Evolutionary conservation across 768 basidiomycete genomes (phyloP).

Genomic region (Sporobolomyces phaffii): DNA sequence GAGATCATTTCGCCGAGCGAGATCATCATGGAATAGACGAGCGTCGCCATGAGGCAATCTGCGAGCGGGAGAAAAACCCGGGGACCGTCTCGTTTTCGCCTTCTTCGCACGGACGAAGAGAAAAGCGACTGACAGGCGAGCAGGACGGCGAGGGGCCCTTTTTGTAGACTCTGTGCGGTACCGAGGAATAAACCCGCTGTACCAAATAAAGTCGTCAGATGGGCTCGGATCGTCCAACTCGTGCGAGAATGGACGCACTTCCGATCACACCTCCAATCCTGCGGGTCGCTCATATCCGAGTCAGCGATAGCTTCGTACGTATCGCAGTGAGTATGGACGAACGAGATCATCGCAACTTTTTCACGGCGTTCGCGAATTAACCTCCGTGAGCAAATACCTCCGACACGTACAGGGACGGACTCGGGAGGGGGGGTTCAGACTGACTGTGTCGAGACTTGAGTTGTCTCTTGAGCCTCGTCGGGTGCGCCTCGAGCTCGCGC

Average conservation of each 20-base stretch:
- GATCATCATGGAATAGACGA: slow-evolving; percentile 27
- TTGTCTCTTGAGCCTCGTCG: slow-evolving; percentile 1
- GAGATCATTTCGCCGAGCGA: slow-evolving; percentile 21
- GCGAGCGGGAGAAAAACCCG: background rate
- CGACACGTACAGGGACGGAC: background rate
- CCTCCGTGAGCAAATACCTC: background rate
- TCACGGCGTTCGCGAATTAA: background rate
- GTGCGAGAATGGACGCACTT: background rate
- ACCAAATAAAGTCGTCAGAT: background rate
- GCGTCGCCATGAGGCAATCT: slow-evolving; percentile 8
- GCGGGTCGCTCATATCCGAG: background rate
- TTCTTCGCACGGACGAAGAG: too few species aligned
- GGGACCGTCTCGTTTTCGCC: background rate
- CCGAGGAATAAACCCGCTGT: slow-evolving; percentile 20
- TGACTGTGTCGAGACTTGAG: slow-evolving; percentile 13
- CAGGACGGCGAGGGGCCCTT: slow-evolving; percentile 10
- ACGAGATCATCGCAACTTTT: slow-evolving; percentile 10
- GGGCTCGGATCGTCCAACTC: background rate
- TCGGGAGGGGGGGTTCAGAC: background rate
- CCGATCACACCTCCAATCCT: slow-evolving; percentile 3
- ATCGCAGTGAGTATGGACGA: background rate
- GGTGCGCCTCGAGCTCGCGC: background rate
- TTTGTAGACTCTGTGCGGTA: slow-evolving; percentile 8
- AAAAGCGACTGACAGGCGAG: slow-evolving; percentile 7
- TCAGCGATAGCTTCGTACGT: background rate